phyloP scores from a whole-genome alignment of 2,329 filamentous ascomycete species.

The Mycosphaerella arachidis region DNA sequence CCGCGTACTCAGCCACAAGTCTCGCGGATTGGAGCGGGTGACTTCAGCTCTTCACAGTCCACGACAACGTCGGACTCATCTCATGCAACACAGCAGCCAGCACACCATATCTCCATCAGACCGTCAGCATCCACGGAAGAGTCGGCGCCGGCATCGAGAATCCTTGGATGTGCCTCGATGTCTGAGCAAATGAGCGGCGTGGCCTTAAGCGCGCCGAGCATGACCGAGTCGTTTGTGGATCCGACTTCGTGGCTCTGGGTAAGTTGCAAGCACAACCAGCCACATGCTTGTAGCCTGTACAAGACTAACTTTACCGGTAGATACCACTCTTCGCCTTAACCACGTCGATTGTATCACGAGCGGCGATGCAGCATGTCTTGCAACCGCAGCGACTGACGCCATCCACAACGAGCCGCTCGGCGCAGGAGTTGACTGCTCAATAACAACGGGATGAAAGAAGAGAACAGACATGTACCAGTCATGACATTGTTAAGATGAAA shows the following conservation, averaged over 20 bases:
- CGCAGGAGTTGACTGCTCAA: background rate
- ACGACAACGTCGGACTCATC: background rate
- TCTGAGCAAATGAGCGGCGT: conserved; percentile 1
- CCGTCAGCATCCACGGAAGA: background rate
- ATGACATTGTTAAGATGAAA: background rate
- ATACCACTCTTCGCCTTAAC: background rate
- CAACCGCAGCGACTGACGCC: background rate
- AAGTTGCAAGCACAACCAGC: background rate
- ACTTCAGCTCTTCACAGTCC: background rate
- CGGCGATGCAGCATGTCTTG: background rate
- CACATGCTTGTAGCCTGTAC: background rate
- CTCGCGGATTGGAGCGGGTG: conserved; percentile 27
- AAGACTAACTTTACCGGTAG: background rate
- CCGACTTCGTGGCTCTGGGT: conserved; percentile 10
- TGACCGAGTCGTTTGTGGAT: conserved; percentile 3
- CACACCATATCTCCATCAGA: background rate
- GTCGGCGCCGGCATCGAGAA: background rate
- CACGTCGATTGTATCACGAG: background rate
- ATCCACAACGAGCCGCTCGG: background rate
- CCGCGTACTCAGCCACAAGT: conserved; percentile 51
- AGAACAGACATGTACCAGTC: conserved; percentile 2
- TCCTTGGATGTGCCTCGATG: background rate
- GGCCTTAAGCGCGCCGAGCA: conserved; percentile 3
- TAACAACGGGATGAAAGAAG: background rate
- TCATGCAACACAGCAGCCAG: background rate